Base-by-base conservation (phyloP, 2,329 filamentous ascomycete species). In the Beauveria sp. region DNA sequence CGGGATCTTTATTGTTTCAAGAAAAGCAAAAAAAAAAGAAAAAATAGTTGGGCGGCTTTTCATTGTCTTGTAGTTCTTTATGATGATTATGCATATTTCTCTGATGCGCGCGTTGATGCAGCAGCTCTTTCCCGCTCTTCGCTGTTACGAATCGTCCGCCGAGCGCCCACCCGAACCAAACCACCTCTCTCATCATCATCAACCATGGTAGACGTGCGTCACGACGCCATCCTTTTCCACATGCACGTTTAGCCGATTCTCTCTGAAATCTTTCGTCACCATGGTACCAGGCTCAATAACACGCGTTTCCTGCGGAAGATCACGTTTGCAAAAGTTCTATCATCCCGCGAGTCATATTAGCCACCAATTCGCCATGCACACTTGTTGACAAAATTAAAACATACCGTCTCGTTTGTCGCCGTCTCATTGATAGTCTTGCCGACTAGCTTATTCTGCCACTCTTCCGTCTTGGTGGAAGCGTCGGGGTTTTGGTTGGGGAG, bases 361-460 rank as follows among this genome's bases (percentile, higher is more conserved):
- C 10, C 20, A 12, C 20, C 41, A 8, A 43, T 1, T 8, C 20
- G 34, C 12, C 12, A 16, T 16, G 34, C 34, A 37, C 12, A 37
- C 5, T 37, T 37, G 34, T 37, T 37, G 22, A 24, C 7, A 16
- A 16, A 34, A 30, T 22, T 16, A 37, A 2, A 47, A 66, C 79
- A 59, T 72, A 87, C 85, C 9, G 78, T 83, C 70, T 83, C 82
- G 64, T 75, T 80, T 59, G 77, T 77, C 20, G 72, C 70, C 10
- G 67, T 63, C 0, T 84, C 84, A 12, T 78, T 78, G 14, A 87
- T 72, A 53, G 78, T 86, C 81, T 87, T 88, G 69, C 85, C 85
- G 51, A 84, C 79, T 5, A 88, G 76, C 77, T 86, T 85, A 72
- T 79, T 80, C 65, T 74, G 75, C 85, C 85, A 88, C 67, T 84